Evolutionary conservation across 2,329 filamentous ascomycete species (phyloP), one percentile per base, ranked within the genome.

Genomic region (Arthrobotrys sinensis): DNA sequence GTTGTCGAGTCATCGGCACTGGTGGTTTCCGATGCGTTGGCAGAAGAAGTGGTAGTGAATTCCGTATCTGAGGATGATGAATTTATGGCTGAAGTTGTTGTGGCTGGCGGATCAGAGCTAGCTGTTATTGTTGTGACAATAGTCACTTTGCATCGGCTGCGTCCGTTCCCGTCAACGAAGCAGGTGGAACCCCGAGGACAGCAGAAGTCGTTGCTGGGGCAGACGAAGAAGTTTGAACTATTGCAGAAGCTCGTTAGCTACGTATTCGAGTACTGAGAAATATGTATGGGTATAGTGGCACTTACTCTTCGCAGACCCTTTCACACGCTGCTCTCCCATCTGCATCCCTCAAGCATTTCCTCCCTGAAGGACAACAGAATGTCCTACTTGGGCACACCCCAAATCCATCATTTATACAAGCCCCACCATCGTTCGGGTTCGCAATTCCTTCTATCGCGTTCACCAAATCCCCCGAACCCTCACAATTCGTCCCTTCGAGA

Each of bases 141-240:
- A 6, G 70, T 73, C 36, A 79, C 57, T 43, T 66, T 53, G 34
- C 76, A 79, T 21, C 76, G 53, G n/a, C 50, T 79, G 8, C 57
- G 53, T 28, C 76, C 76, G 32, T 21, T 66, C 21, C 28, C 14
- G 40, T 79, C 76, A n/a, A 75, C 64, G 34, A 75, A 79, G 55
- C 76, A 79, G 6, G 40, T 66, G 0, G 76, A 73, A 4, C 67
- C 70, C 3, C n/a, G 38, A 10, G 76, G 76, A 32, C 76, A 79
- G 64, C 76, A 79, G 32, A 79, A 79, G 40, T 79, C 67, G 53
- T 78, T 78, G 19, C 52, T 78, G 38, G 76, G 76, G 48, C 76
- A 79, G 32, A 79, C 76, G 32, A 75, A 79, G 40, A 73, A 79
- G 43, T 70, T 68, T 16, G 75, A 46, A 43, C 75, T 79, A 57